These are phyloP conservation scores for Candida sithepensis DNA, from an alignment of 805 yeast species.

Conservation along the genomic window DNA sequence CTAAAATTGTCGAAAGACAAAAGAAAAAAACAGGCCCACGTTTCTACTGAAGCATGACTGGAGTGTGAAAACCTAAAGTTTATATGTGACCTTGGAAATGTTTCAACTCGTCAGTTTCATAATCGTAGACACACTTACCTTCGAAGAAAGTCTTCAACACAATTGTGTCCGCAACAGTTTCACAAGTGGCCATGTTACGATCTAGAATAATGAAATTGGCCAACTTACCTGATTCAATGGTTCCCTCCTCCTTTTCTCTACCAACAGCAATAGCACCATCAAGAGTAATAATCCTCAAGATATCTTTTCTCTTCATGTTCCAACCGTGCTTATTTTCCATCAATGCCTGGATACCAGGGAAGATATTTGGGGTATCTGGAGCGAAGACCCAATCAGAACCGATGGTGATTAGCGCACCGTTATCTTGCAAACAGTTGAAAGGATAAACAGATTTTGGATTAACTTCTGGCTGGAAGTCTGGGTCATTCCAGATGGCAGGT, in stretches of 20 bases:
- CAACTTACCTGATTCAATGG: constrained; percentile 21
- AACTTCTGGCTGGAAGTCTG: constrained; percentile 25
- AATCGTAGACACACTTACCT: constrained; percentile 25
- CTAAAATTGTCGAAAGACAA: neutral
- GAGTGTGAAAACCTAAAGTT: too few species aligned
- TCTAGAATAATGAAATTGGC: constrained; percentile 25
- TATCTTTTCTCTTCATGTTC: constrained; percentile 23
- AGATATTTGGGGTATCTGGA: constrained; percentile 27
- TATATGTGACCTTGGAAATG: constrained; percentile 19
- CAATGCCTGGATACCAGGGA: constrained; percentile 26
- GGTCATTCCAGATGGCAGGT: constrained; percentile 27
- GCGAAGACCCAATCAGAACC: constrained; percentile 29
- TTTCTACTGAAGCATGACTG: neutral
- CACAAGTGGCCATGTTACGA: constrained; percentile 21
- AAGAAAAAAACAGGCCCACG: too few species aligned
- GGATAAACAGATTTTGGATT: constrained; percentile 27
- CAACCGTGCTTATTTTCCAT: constrained; percentile 27
- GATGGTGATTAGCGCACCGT: constrained; percentile 25
- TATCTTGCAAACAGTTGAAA: constrained; percentile 20
- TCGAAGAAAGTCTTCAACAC: constrained; percentile 24
- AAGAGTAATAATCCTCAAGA: constrained; percentile 21
- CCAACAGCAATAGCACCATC: constrained; percentile 24
- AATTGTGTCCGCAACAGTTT: constrained; percentile 19
- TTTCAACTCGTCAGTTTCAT: constrained; percentile 24
- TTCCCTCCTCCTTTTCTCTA: constrained; percentile 21